Conservation (phyloP, 306 rosid genomes). For the Fragaria nilgerrensis region DNA sequence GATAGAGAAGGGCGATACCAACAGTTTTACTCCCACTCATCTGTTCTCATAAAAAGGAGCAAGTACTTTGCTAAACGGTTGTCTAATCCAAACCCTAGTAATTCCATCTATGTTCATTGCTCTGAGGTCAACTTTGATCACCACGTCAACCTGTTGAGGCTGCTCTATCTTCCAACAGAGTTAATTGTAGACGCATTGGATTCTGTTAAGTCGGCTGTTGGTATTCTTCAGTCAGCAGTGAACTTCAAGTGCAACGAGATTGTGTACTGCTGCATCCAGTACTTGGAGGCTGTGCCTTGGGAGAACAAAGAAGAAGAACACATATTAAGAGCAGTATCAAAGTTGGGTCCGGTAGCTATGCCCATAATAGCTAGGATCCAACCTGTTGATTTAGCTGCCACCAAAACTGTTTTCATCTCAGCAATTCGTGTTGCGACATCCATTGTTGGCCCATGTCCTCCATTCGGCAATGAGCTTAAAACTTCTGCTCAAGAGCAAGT, state of each 20-base stretch:
- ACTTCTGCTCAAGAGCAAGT: constrained; percentile 93
- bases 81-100: constrained; percentile 11
- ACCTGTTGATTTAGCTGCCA: constrained; percentile 42
- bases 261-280: constrained; percentile 26
- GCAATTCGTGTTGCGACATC: constrained; percentile 82
- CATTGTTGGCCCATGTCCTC: constrained; percentile 58
- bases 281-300: constrained; percentile 40
- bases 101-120: constrained; percentile 28
- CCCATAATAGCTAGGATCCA: constrained; percentile 36
- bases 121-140: constrained; percentile 34
- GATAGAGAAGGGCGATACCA: constrained; percentile 31
- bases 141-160: constrained; percentile 29
- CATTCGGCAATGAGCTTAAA: constrained; percentile 77
- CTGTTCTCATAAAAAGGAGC: constrained; percentile 31
- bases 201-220: constrained; percentile 30
- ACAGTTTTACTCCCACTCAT: constrained; percentile 29
- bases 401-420: constrained; percentile 80
- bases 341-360: constrained; percentile 36
- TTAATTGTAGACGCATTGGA: constrained; percentile 22
- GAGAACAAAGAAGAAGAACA: constrained; percentile 39
- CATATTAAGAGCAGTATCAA: constrained; percentile 30
- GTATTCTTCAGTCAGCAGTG: constrained; percentile 28
- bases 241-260: constrained; percentile 35
- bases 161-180: constrained; percentile 28
- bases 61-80: constrained; percentile 30